Percentiles rank a stretch among this genome's conserved stretches.
phyloP scores from a whole-genome alignment of 768 basidiomycete genomes.

The Mycena rebaudengoi region DNA sequence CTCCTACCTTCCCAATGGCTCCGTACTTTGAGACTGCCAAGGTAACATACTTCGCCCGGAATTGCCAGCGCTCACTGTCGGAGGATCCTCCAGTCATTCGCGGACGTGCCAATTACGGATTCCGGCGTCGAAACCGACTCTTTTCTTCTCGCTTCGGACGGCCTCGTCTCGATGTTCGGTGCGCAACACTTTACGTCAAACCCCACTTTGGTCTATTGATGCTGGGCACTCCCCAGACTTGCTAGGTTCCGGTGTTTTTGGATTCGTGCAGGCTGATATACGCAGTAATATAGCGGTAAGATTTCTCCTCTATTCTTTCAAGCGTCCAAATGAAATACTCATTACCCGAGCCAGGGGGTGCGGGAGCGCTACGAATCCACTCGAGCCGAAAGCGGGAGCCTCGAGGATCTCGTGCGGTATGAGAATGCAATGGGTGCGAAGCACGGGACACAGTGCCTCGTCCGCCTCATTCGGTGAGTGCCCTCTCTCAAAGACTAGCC shows the following conservation, averaged over 20 bases:
- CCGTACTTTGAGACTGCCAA: slow-evolving; percentile 78
- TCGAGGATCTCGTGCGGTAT: slow-evolving; percentile 66
- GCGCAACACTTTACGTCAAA: slow-evolving; percentile 27
- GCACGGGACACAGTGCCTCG: slow-evolving; percentile 68
- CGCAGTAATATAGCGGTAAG: slow-evolving; percentile 70
- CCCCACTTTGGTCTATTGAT: background rate
- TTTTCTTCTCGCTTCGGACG: slow-evolving; percentile 92
- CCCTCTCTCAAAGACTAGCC: slow-evolving; percentile 12
- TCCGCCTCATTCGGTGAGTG: slow-evolving; percentile 70
- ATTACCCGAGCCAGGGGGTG: slow-evolving; percentile 61
- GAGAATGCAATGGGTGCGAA: slow-evolving; percentile 54
- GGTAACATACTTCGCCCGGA: slow-evolving; percentile 43
- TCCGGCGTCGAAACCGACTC: slow-evolving; percentile 79
- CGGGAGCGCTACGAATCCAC: slow-evolving; percentile 58
- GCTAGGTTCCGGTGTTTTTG: slow-evolving; percentile 73
- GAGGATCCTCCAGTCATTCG: slow-evolving; percentile 94
- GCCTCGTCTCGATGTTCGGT: slow-evolving; percentile 81
- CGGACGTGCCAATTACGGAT: slow-evolving; percentile 80
- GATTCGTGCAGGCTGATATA: slow-evolving; percentile 78
- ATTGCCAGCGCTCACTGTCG: slow-evolving; percentile 9
- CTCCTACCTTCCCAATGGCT: slow-evolving; percentile 53
- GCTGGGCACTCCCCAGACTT: slow-evolving; percentile 55
- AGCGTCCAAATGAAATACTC: background rate
- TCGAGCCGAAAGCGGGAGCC: slow-evolving; percentile 55
- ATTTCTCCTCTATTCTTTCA: slow-evolving; percentile 19